phyloP scores from a whole-genome alignment of 2,329 filamentous ascomycete species.

The Triangularia setosa region DNA sequence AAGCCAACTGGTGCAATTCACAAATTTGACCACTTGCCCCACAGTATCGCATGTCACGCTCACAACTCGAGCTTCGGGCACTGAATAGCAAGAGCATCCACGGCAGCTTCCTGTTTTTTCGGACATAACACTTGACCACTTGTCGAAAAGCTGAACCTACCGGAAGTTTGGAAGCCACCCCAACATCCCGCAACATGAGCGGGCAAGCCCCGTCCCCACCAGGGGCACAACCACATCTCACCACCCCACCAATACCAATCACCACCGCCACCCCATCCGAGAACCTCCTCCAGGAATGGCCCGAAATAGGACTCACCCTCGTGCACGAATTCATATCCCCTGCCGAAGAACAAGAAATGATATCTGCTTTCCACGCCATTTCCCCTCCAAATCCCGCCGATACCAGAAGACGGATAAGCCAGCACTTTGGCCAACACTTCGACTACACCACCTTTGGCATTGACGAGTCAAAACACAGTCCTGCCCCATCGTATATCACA shows the following conservation, averaged over 20 bases:
- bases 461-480: slow-evolving; percentile 17
- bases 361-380: slow-evolving; percentile 22
- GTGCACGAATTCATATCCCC: slow-evolving; percentile 26
- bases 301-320: slow-evolving; percentile 22
- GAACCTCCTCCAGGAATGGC: slow-evolving; percentile 13
- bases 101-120: too few species aligned
- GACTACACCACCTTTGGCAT: slow-evolving; percentile 28
- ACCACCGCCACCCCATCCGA: neutral
- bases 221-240: neutral
- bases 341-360: slow-evolving; percentile 23
- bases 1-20: neutral
- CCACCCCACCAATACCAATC: neutral
- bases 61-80: neutral
- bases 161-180: too few species aligned
- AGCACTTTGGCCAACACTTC: slow-evolving; percentile 27
- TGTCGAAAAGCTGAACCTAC: too few species aligned
- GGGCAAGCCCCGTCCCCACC: neutral
- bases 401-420: slow-evolving; percentile 21
- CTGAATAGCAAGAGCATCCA: too few species aligned
- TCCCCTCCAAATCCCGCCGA: slow-evolving; percentile 6
- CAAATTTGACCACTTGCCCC: neutral
- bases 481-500: slow-evolving; percentile 24
- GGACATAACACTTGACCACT: too few species aligned
- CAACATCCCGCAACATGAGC: neutral
- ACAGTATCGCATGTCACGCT: neutral